phyloP scores from a whole-genome alignment of 2,329 filamentous ascomycete genomes.

The Epichloe amarillans region DNA sequence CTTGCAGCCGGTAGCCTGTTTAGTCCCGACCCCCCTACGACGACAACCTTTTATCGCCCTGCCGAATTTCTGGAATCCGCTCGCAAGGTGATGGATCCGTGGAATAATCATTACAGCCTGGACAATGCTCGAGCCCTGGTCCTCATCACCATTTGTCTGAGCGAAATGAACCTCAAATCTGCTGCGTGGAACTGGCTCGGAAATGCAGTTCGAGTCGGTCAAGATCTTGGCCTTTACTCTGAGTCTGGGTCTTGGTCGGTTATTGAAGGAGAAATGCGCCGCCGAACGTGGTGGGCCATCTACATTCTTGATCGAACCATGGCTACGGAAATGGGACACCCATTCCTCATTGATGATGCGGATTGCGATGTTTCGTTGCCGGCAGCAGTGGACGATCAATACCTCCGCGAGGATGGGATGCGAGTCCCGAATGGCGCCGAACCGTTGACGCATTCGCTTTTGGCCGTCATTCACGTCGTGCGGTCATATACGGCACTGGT shows the following conservation, averaged over 20 bases:
- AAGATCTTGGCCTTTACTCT: slow-evolving; percentile 69
- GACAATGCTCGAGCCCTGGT: slow-evolving; percentile 63
- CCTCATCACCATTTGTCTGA: slow-evolving; percentile 64
- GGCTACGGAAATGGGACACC: slow-evolving; percentile 67
- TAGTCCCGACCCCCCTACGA: slow-evolving; percentile 35
- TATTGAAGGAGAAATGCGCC: slow-evolving; percentile 73
- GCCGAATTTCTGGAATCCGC: slow-evolving; percentile 59
- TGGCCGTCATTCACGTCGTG: slow-evolving; percentile 70
- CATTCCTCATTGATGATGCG: slow-evolving; percentile 69
- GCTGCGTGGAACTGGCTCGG: slow-evolving; percentile 80
- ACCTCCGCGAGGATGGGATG: slow-evolving; percentile 47
- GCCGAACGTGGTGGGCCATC: slow-evolving; percentile 85
- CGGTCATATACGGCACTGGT: slow-evolving; percentile 63
- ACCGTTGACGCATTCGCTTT: slow-evolving; percentile 54
- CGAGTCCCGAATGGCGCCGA: slow-evolving; percentile 36
- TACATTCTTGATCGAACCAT: slow-evolving; percentile 79
- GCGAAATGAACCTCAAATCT: slow-evolving; percentile 76
- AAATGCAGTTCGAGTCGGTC: slow-evolving; percentile 62
- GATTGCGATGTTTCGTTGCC: slow-evolving; percentile 81
- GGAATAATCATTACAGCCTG: slow-evolving; percentile 64
- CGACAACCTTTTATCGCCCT: slow-evolving; percentile 38
- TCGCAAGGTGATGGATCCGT: slow-evolving; percentile 60
- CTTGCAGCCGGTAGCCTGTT: slow-evolving; percentile 74
- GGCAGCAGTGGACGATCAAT: slow-evolving; percentile 67
- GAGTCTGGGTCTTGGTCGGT: slow-evolving; percentile 61